Evolutionary conservation across 2,329 filamentous ascomycete genomes (phyloP), one percentile per base, ranked within the genome.

Genomic region (Cladosporium sp.): DNA sequence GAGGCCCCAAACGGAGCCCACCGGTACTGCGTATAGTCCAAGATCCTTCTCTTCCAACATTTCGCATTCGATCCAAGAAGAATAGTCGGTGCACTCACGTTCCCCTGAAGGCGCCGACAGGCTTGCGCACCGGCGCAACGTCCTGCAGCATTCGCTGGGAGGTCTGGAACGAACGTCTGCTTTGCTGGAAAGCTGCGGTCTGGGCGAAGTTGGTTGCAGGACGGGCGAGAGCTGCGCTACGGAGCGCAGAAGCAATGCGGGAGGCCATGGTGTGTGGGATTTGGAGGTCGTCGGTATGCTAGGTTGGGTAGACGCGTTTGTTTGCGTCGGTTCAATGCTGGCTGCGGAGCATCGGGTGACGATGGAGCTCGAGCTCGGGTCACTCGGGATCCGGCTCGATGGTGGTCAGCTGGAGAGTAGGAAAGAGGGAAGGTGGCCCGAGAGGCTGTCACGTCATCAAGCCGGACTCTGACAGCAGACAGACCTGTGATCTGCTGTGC

Each of bases 71-170:
- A 41, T 18, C 13, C n/a, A 18, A 16, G 4, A 5, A n/a, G 13
- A 9, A 41, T 41, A 41, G 9, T 41, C 13, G 3, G 13, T 10
- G 16, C 52, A 76, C 82, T 76, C 70, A 87, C 85, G 84, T 84
- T 75, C 83, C 84, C 66, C 85, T 74, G 66, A 87, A 87, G 61
- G 84, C 84, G 52, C 84, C 84, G 49, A 87, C 78, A 7, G 85
- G 84, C 68, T 81, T 86, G 68, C 75, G 77, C n/a, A 76, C 72
- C 28, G 82, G 76, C 51, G 80, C 48, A 9, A 61, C 58, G 16
- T 43, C 53, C 9, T 56, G 42, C 33, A 50, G 51, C 40, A 55
- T 44, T 22, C 46, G 35, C 37, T 43, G 31, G 52, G 51, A 61
- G 45, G 71, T 73, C 58, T 74, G 69, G 65, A 75, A 74, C 54